Percentiles rank a stretch among this genome's conserved stretches.
These are phyloP conservation scores for Amanita polypyramis DNA, from an alignment of 768 basidiomycete species.

Conservation along the genomic window DNA sequence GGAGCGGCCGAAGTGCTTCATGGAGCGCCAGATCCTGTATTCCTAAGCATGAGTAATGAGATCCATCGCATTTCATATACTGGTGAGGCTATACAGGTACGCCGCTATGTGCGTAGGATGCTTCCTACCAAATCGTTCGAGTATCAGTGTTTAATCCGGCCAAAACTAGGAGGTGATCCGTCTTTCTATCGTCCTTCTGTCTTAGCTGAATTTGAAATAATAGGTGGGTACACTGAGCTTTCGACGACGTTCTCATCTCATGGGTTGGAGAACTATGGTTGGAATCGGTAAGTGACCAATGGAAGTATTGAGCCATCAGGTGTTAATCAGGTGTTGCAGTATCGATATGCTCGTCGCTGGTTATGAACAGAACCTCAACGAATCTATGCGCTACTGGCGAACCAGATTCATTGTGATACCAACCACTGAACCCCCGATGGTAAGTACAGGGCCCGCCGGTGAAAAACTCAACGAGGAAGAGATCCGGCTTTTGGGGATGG, in stretches of 20 bases:
- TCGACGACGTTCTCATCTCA: constrained; percentile 66
- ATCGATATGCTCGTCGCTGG: constrained; percentile 81
- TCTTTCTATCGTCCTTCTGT: background rate
- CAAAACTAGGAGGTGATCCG: constrained; percentile 56
- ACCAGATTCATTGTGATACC: constrained; percentile 92
- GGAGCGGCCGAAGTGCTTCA: constrained; percentile 60
- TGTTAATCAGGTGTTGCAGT: constrained; percentile 24
- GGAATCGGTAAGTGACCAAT: constrained; percentile 56
- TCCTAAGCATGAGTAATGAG: constrained; percentile 90
- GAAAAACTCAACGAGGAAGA: constrained; percentile 82
- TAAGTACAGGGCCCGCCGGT: constrained; percentile 46
- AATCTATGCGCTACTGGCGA: constrained; percentile 85
- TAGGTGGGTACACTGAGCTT: constrained; percentile 73
- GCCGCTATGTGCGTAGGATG: constrained; percentile 73
- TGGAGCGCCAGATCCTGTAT: constrained; percentile 62
- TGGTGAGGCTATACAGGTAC: constrained; percentile 83
- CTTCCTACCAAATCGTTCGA: constrained; percentile 50
- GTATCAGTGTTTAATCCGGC: constrained; percentile 92
- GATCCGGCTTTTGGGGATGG: constrained; percentile 79
- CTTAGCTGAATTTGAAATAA: background rate
- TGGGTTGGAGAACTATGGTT: constrained; percentile 74
- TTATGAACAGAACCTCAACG: constrained; percentile 71
- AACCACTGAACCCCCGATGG: constrained; percentile 55
- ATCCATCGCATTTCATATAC: constrained; percentile 90
- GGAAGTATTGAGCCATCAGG: background rate